Base-by-base conservation (phyloP, 768 basidiomycete genomes). In the Tulasnella sp. region DNA sequence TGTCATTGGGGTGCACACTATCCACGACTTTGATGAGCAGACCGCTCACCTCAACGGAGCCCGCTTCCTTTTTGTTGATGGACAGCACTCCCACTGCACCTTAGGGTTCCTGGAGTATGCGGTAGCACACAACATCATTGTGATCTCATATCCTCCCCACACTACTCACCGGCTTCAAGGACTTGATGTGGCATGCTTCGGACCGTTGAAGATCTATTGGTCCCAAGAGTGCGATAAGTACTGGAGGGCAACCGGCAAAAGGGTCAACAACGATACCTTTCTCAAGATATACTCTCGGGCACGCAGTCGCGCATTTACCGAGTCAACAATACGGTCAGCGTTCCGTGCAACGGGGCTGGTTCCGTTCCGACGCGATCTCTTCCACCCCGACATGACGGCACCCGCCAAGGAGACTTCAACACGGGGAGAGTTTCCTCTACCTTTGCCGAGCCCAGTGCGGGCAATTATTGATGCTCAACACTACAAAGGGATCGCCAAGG, bases 141-240 rank as follows among this genome's bases (percentile, higher is more conserved):
- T 85, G 3, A 73, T 85, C 0, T 83, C 82, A 73, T 85, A 85
- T 76, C 84, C 82, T 17, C 75, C 83, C 19, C 84, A 86, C 73
- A 69, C 76, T 4, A 85, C 82, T 0, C 84, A 86, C 73, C 12
- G 22, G 16, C 74, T 74, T 71, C 74, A 75, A 67, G 67, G 67
- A 4, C 69, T 69, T n/a, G 75, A 75, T 40, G 40, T 75, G n/a
- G 64, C 62, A 16, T 39, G 72, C 26, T 75, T 75, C 59, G 62
- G 39, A 8, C 44, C 75, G 5, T 69, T 84, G 9, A 84, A 84
- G 73, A 29, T 36, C 3, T 73, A 42, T 22, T 80, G 77, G 77
- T 75, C 65, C 0, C 63, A 78, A 22, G 78, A 79, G 41, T 75
- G 80, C 16, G 37, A 76, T 7, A n/a, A 37, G 11, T 81, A 79